Evolutionary conservation across 257 asterid genomes (phyloP).

Genomic region (Dorcoceras hygrometricum): DNA sequence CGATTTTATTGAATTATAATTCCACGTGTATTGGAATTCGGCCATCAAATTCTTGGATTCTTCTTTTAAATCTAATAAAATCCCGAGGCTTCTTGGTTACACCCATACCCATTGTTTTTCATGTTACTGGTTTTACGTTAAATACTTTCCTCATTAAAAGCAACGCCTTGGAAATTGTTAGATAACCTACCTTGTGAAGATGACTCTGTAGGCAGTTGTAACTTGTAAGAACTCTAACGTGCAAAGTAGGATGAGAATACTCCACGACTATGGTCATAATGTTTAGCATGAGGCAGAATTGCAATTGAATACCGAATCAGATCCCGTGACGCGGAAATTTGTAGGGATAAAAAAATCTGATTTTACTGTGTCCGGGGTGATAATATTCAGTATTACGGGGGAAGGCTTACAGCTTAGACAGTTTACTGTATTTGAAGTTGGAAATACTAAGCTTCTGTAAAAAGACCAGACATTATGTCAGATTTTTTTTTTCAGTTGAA

Average conservation of each 20-base stretch:
- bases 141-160: not conserved
- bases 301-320: not conserved
- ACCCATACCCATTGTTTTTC: not conserved
- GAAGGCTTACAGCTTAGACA: too few species aligned
- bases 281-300: not conserved
- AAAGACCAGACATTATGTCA: not conserved
- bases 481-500: not conserved
- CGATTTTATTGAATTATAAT: conserved; percentile 29
- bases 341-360: not conserved
- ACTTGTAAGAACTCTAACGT: too few species aligned
- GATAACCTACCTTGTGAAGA: not conserved
- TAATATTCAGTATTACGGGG: too few species aligned
- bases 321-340: not conserved
- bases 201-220: not conserved
- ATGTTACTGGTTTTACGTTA: conserved; percentile 12
- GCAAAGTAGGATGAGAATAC: too few species aligned
- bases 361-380: conserved; percentile 1
- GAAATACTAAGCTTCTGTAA: too few species aligned
- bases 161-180: not conserved
- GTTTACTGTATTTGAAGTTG: too few species aligned
- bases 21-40: conserved; percentile 17
- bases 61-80: conserved; percentile 5
- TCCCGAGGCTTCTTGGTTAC: conserved; percentile 7
- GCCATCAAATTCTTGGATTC: conserved; percentile 16
- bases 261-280: not conserved